These are phyloP conservation scores for Hortaea sp. DNA, from an alignment of 2,329 filamentous ascomycete species.

Conservation along the genomic window DNA sequence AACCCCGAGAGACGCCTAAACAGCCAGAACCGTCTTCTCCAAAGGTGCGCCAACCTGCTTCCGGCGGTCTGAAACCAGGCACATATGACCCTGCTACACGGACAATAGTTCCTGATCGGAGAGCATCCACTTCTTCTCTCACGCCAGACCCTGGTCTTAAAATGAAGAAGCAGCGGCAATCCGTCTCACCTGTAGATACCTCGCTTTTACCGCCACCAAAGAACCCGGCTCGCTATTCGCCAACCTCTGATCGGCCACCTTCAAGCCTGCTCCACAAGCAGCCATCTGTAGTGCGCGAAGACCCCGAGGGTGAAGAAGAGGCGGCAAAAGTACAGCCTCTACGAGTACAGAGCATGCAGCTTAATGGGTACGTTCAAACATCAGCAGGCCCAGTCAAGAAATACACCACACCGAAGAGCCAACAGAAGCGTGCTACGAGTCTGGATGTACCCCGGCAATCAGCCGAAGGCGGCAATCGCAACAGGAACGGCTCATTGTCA, in stretches of 20 bases:
- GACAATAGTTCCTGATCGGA: slow-evolving; percentile 15
- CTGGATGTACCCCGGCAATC: slow-evolving; percentile 22
- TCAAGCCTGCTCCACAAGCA: slow-evolving; percentile 19
- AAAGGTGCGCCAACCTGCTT: slow-evolving; percentile 1
- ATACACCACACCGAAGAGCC: slow-evolving; percentile 9
- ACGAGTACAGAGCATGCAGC: neutral
- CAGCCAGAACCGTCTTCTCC: slow-evolving; percentile 7
- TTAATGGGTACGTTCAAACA: slow-evolving; percentile 8
- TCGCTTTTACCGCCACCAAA: slow-evolving; percentile 18
- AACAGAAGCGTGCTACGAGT: slow-evolving; percentile 19
- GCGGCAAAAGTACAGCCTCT: slow-evolving; percentile 5
- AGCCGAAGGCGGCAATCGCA: slow-evolving; percentile 11
- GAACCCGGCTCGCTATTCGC: slow-evolving; percentile 22
- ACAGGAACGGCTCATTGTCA: slow-evolving; percentile 37
- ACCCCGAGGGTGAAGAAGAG: slow-evolving; percentile 20
- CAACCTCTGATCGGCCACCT: slow-evolving; percentile 13
- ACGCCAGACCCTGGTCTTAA: neutral
- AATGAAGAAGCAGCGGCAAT: slow-evolving; percentile 3
- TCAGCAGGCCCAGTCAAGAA: slow-evolving; percentile 16
- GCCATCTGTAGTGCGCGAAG: slow-evolving; percentile 25
- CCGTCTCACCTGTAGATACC: slow-evolving; percentile 11
- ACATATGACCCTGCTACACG: slow-evolving; percentile 22
- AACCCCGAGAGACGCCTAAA: slow-evolving; percentile 11
- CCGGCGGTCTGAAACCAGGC: slow-evolving; percentile 13
- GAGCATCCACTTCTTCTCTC: neutral